phyloP scores from a whole-genome alignment of 495 filamentous ascomycete species.

The Xylaria bambusicola region DNA sequence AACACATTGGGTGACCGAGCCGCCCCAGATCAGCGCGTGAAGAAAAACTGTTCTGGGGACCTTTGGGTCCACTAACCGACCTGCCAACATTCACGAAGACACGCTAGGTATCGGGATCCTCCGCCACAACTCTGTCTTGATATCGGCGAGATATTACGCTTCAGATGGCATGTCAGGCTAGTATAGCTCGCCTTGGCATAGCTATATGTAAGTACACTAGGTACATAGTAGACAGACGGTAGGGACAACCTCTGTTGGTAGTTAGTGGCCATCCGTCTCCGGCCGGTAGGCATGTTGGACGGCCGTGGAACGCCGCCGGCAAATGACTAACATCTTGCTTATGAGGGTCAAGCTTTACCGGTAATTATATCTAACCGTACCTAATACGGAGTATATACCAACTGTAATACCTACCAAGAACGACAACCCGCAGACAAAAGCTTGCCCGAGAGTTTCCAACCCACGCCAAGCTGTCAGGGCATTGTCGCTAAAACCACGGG shows the following conservation, averaged over 20 bases:
- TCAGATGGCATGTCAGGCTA: not conserved
- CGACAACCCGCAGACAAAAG: not conserved
- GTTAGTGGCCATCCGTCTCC: too few species aligned
- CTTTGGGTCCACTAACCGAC: not conserved
- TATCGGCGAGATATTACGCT: not conserved
- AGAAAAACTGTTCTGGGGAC: not conserved
- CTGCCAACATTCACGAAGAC: not conserved
- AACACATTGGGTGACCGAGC: conserved; percentile 7
- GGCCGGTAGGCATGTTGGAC: not conserved
- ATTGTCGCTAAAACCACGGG: not conserved
- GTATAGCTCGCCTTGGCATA: not conserved
- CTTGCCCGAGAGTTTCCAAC: not conserved
- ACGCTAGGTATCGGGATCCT: not conserved
- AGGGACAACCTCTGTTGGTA: too few species aligned
- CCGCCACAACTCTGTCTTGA: not conserved
- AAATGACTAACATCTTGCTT: not conserved
- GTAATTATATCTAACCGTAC: too few species aligned
- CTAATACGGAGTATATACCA: too few species aligned
- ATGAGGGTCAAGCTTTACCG: too few species aligned
- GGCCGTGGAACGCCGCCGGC: not conserved
- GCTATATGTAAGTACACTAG: too few species aligned
- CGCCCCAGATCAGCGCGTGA: not conserved
- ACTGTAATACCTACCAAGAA: too few species aligned
- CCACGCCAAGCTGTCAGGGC: not conserved
- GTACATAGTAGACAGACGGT: too few species aligned